phyloP scores from a whole-genome alignment of 352 stramenopile genomes.

The Phytophthora podocarpi region DNA sequence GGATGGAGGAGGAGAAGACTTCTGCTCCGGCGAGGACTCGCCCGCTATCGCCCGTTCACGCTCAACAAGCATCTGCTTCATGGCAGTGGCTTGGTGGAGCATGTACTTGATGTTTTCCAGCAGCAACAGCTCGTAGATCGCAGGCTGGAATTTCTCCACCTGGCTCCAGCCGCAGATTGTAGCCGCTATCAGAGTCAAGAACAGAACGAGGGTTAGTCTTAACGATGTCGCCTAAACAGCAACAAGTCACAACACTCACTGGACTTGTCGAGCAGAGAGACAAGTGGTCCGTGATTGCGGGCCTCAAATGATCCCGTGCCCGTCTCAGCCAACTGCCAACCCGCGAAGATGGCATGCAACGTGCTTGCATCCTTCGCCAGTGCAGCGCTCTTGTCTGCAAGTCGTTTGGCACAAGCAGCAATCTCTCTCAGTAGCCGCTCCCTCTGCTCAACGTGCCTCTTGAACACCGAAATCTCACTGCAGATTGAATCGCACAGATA shows the following conservation, averaged over 20 bases:
- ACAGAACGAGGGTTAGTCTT: background rate
- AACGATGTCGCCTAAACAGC: too few species aligned
- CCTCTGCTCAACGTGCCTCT: constrained; percentile 62
- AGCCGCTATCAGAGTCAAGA: constrained; percentile 28
- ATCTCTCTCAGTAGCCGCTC: constrained; percentile 58
- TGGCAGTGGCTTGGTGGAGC: constrained; percentile 52
- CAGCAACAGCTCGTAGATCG: constrained; percentile 70
- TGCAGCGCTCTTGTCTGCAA: constrained; percentile 60
- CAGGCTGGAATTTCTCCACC: constrained; percentile 50
- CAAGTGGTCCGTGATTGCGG: constrained; percentile 37
- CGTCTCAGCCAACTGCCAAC: constrained; percentile 57
- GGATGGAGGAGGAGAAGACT: constrained; percentile 13
- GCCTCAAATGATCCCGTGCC: constrained; percentile 19
- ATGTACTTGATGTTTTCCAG: constrained; percentile 75
- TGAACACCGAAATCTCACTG: constrained; percentile 58
- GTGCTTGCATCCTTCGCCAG: constrained; percentile 59
- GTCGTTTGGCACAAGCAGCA: constrained; percentile 56
- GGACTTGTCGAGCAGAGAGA: constrained; percentile 47
- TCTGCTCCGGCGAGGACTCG: constrained; percentile 18
- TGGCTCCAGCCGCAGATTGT: constrained; percentile 56
- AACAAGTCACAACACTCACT: constrained; percentile 37
- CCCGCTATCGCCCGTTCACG: constrained; percentile 45
- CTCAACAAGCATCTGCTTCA: constrained; percentile 64
- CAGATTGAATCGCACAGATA: background rate
- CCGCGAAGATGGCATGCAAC: constrained; percentile 57